phyloP scores from a whole-genome alignment of 2,329 filamentous ascomycete species.

The Nemania sp. region DNA sequence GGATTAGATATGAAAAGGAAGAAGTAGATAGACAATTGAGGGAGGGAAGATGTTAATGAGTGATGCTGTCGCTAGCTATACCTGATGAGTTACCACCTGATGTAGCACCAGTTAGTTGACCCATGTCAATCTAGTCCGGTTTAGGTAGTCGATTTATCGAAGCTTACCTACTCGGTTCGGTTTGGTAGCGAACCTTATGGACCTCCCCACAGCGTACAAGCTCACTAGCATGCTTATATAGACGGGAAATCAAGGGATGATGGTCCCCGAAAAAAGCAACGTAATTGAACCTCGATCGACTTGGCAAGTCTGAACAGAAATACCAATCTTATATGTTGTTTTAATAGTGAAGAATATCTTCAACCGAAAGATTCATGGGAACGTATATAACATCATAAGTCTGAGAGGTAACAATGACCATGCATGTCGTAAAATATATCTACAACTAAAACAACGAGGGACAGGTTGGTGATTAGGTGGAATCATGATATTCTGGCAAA shows the following conservation, averaged over 20 bases:
- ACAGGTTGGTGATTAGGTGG: not conserved
- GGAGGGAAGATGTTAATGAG: no score
- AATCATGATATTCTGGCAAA: conserved; percentile 16
- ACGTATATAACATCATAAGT: no score
- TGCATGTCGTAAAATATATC: not conserved
- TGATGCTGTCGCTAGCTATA: no score
- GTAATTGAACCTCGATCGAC: not conserved
- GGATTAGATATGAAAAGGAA: not conserved
- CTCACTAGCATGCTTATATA: not conserved
- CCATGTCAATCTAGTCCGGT: no score
- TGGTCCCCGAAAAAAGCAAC: conserved; percentile 1
- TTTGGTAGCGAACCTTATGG: no score
- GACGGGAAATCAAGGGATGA: not conserved
- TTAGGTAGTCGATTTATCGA: no score
- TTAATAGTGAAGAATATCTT: no score
- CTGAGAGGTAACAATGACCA: not conserved
- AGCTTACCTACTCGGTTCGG: no score
- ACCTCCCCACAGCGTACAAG: no score
- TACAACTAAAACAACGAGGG: not conserved
- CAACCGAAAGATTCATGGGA: no score
- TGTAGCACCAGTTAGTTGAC: no score
- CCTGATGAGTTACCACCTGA: no score
- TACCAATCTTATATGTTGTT: not conserved
- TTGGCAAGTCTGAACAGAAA: not conserved
- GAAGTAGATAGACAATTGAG: not conserved